Percentiles rank a stretch among this genome's conserved stretches.
Conservation (phyloP, 2,329 filamentous ascomycete genomes). For the Sclerotinia spermophila region DNA sequence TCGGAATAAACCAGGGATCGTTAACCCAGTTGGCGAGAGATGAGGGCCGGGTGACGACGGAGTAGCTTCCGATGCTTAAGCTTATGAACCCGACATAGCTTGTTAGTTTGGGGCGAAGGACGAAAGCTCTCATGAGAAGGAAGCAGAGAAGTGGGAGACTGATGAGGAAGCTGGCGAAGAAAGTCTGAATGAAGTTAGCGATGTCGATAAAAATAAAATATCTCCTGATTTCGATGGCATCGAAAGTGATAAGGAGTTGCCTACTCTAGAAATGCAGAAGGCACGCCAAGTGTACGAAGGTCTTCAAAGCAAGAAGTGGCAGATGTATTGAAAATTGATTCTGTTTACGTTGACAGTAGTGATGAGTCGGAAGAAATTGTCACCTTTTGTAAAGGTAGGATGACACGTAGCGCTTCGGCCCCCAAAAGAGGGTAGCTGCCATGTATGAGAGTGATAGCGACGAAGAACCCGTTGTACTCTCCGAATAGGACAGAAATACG, state of each 20-base stretch:
- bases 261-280: too few species aligned
- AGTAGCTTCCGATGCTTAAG: neutral
- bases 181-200: neutral
- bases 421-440: neutral
- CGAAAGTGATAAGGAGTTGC: neutral
- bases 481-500: neutral
- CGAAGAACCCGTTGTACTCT: neutral
- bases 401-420: neutral
- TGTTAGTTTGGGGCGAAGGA: neutral
- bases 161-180: neutral
- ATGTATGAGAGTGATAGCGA: neutral
- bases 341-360: neutral
- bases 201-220: neutral
- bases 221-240: neutral
- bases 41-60: neutral
- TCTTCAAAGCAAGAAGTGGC: neutral
- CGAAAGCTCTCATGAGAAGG: neutral
- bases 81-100: neutral
- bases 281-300: too few species aligned
- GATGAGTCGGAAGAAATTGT: neutral
- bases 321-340: neutral
- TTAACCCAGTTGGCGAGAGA: neutral
- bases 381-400: neutral
- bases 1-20: neutral
- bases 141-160: neutral